Evolutionary conservation across 2,329 filamentous ascomycete species (phyloP).

Genomic region (Trichoderma sp.): DNA sequence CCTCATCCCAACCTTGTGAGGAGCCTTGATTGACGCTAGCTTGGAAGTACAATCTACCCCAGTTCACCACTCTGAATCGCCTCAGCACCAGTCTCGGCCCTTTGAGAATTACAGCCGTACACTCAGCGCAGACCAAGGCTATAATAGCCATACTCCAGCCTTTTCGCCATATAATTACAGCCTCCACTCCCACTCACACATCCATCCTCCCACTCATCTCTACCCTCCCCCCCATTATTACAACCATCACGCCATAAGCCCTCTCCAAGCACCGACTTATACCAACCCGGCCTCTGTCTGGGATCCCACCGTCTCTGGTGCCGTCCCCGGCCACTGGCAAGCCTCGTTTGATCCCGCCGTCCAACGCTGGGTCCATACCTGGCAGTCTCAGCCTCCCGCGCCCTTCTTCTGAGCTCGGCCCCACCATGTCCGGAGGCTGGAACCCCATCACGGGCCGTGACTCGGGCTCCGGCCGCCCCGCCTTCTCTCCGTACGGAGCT

Average conservation of each 20-base stretch:
- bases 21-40: background rate
- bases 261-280: background rate
- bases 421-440: constrained; percentile 43
- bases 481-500: constrained; percentile 38
- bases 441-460: constrained; percentile 46
- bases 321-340: constrained; percentile 41
- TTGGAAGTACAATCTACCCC: constrained; percentile 3
- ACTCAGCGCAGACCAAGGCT: background rate
- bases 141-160: background rate
- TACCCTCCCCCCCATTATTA: background rate
- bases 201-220: background rate
- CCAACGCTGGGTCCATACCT: constrained; percentile 42
- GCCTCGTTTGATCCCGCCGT: constrained; percentile 36
- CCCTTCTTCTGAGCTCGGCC: background rate
- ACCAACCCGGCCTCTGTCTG: constrained; percentile 29
- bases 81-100: background rate
- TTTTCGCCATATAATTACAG: background rate
- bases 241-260: background rate
- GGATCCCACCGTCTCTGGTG: constrained; percentile 36
- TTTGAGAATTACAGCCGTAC: background rate
- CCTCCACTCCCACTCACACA: background rate
- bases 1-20: background rate
- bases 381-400: constrained; percentile 35
- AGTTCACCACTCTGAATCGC: background rate
- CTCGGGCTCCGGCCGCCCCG: constrained; percentile 36